A percentile compares a stretch with the other conserved stretches of the same genome.
Evolutionary conservation across 768 basidiomycete species (phyloP).

Genomic region (Kwoniella europaea): DNA sequence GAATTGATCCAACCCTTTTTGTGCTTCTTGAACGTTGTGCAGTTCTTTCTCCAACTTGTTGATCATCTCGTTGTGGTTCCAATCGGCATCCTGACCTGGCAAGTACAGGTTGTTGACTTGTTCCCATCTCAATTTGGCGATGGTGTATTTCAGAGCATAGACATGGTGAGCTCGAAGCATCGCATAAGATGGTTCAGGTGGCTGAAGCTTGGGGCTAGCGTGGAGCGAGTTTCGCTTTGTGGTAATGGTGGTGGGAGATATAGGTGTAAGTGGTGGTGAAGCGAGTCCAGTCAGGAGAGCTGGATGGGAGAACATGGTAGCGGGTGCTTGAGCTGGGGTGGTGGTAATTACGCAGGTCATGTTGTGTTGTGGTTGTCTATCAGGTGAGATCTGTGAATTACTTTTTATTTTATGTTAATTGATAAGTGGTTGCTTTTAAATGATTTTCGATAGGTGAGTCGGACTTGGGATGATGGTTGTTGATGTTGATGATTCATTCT

Average conservation of each 20-base stretch:
- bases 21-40: constrained; percentile 36
- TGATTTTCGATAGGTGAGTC: background rate
- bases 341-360: constrained; percentile 14
- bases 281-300: constrained; percentile 34
- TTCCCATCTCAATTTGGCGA: constrained; percentile 48
- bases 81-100: constrained; percentile 41
- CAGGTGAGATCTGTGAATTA: background rate
- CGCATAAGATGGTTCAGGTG: constrained; percentile 32
- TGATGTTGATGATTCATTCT: background rate
- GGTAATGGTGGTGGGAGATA: constrained; percentile 9
- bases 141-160: constrained; percentile 37
- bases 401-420: background rate
- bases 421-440: background rate
- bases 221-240: constrained; percentile 1
- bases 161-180: constrained; percentile 42
- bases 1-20: constrained; percentile 41
- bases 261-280: constrained; percentile 38
- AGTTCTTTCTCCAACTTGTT: constrained; percentile 46
- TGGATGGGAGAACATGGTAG: constrained; percentile 35
- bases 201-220: constrained; percentile 5
- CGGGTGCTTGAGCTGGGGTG: background rate
- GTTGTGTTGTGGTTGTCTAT: constrained; percentile 6
- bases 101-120: constrained; percentile 43
- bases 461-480: background rate
- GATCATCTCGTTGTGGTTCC: constrained; percentile 39